Evolutionary conservation across 176 grass and related monocot genomes (phyloP).

Genomic region (Tillandsia leiboldiana): DNA sequence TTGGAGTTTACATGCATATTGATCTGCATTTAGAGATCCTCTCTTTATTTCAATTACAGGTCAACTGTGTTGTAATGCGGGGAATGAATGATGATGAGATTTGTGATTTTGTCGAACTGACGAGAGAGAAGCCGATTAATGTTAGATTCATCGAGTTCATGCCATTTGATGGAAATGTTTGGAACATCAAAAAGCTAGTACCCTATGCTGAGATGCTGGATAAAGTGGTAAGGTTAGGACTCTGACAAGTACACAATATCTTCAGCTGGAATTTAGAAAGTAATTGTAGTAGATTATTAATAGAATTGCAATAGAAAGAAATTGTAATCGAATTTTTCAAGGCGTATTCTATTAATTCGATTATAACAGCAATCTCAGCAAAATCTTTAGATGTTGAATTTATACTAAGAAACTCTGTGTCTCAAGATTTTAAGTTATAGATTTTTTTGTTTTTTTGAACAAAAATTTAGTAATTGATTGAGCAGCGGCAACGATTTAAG

Average conservation of each 20-base stretch:
- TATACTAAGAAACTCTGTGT: too few species aligned
- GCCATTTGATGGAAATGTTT: conserved; percentile 99
- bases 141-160: conserved; percentile 99
- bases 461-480: neutral
- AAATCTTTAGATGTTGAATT: too few species aligned
- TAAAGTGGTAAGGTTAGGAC: conserved; percentile 84
- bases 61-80: conserved; percentile 94
- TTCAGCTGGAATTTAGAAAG: neutral
- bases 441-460: too few species aligned
- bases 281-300: too few species aligned
- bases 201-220: conserved; percentile 85
- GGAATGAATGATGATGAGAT: conserved; percentile 94
- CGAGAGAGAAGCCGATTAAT: conserved; percentile 70
- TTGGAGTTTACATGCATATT: too few species aligned
- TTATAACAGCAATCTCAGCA: too few species aligned
- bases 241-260: conserved; percentile 12
- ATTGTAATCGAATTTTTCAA: neutral
- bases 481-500: conserved; percentile 53
- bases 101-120: conserved; percentile 82
- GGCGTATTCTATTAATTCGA: too few species aligned
- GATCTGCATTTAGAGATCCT: neutral
- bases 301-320: too few species aligned
- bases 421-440: too few species aligned
- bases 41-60: conserved; percentile 24
- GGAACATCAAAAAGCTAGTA: conserved; percentile 92